A percentile compares a stretch with the other conserved stretches of the same genome.
Evolutionary conservation across 306 rosid genomes (phyloP).

Genomic region (Rosa rugosa): DNA sequence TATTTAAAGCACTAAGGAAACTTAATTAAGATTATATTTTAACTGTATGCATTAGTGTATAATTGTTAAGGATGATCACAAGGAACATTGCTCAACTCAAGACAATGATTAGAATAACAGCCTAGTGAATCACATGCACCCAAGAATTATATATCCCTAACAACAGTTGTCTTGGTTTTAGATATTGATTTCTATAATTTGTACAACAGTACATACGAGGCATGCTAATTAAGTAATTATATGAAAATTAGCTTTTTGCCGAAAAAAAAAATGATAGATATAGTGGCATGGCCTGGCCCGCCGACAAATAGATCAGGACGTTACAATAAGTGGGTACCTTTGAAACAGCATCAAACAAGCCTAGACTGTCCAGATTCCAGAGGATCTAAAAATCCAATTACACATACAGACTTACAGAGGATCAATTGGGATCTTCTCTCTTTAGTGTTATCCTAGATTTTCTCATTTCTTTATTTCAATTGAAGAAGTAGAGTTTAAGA

Average conservation of each 20-base stretch:
- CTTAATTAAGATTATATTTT: neutral
- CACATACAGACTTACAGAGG: neutral
- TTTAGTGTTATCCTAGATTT: neutral
- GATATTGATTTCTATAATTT: slow-evolving; percentile 12
- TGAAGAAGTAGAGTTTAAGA: neutral
- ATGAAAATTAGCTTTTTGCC: neutral
- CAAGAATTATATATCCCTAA: slow-evolving; percentile 34
- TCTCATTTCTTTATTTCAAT: slow-evolving; percentile 2
- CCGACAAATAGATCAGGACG: slow-evolving; percentile 64
- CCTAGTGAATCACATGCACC: slow-evolving; percentile 87
- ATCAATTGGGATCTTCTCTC: neutral
- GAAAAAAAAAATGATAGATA: neutral
- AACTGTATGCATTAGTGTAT: neutral
- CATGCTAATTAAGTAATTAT: slow-evolving; percentile 1
- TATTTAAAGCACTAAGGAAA: slow-evolving; percentile 28
- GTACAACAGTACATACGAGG: slow-evolving; percentile 14
- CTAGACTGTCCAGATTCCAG: slow-evolving; percentile 17
- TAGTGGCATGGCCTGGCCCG: slow-evolving; percentile 43
- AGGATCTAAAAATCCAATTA: slow-evolving; percentile 29
- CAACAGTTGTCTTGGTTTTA: slow-evolving; percentile 36
- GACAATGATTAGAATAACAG: slow-evolving; percentile 65
- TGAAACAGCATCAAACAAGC: slow-evolving; percentile 3
- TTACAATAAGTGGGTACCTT: slow-evolving; percentile 41
- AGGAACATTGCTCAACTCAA: slow-evolving; percentile 25
- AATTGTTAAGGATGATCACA: slow-evolving; percentile 17